Conservation (phyloP, 2,329 filamentous ascomycete genomes). For the Colletotrichum shisoi region DNA sequence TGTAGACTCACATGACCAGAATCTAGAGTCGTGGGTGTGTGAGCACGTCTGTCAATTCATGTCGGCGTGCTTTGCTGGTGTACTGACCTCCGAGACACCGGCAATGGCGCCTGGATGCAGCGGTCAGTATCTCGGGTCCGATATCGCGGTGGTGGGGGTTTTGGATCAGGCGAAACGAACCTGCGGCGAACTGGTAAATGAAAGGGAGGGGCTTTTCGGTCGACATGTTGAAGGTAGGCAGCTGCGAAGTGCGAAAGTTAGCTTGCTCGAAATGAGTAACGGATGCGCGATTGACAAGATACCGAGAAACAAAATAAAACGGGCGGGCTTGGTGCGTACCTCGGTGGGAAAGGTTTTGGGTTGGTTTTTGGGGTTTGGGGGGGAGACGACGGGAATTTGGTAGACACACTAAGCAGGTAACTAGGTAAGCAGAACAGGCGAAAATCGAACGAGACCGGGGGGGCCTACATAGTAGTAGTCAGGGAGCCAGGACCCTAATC, state of each 20-base stretch:
- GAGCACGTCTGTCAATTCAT: conserved; percentile 42
- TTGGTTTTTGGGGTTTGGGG: conserved; percentile 15
- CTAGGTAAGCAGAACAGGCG: conserved; percentile 11
- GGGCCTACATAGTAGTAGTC: no score
- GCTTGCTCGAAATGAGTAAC: conserved; percentile 7
- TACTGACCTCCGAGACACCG: conserved; percentile 91
- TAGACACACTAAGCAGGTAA: not conserved
- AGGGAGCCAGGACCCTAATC: conserved; percentile 23
- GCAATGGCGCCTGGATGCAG: conserved; percentile 78
- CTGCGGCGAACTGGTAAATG: conserved; percentile 92
- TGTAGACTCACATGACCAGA: conserved; percentile 75
- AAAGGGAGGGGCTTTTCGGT: conserved; percentile 83
- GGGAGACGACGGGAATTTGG: not conserved
- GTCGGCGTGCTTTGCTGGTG: conserved; percentile 12
- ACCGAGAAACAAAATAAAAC: conserved; percentile 21
- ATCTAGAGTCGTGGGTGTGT: conserved; percentile 65
- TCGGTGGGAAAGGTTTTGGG: conserved; percentile 16
- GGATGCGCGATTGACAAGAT: conserved; percentile 17
- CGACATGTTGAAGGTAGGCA: conserved; percentile 61
- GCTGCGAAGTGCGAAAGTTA: not conserved
- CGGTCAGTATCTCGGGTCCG: conserved; percentile 44
- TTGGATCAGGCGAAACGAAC: conserved; percentile 57
- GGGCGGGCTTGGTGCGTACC: conserved; percentile 21
- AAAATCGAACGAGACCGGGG: conserved; percentile 34
- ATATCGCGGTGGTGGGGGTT: conserved; percentile 41